Conservation (phyloP, 441 rosid species). For the Macaranga tanarius region DNA sequence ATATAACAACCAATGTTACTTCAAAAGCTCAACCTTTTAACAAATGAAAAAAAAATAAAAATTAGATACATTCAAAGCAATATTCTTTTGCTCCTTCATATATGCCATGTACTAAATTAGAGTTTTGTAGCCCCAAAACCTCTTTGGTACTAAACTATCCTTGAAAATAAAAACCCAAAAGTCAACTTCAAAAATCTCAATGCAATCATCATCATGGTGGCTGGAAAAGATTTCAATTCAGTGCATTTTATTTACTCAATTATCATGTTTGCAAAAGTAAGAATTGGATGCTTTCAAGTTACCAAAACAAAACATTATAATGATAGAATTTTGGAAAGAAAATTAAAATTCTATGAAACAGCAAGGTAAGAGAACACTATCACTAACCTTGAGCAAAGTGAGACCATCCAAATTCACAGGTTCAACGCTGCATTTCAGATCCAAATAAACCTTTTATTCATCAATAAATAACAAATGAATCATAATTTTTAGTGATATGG, state of each 20-base stretch:
- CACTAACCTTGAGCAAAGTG: slow-evolving; percentile 65
- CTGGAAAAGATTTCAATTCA: no score
- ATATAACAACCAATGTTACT: neutral
- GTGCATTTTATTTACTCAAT: no score
- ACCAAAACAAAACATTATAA: no score
- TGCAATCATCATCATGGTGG: neutral
- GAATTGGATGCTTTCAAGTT: no score
- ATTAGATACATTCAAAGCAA: neutral
- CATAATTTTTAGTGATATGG: no score
- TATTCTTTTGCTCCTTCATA: slow-evolving; percentile 66
- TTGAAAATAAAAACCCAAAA: slow-evolving; percentile 33
- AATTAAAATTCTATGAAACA: neutral
- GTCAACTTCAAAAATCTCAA: neutral
- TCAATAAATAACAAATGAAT: no score
- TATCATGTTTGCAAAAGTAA: no score
- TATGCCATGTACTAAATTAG: slow-evolving; percentile 89
- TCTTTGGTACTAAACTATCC: slow-evolving; percentile 86
- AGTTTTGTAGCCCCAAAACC: slow-evolving; percentile 77
- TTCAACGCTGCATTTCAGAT: slow-evolving; percentile 48
- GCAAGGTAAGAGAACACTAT: neutral
- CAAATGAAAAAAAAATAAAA: neutral
- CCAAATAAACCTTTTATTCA: slow-evolving; percentile 42
- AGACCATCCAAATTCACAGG: slow-evolving; percentile 52
- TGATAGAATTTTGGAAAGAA: no score
- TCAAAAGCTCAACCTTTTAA: neutral